These are phyloP conservation scores for Boletellus sp. DNA, from an alignment of 1,284 basidiomycete genomes.

Conservation along the genomic window DNA sequence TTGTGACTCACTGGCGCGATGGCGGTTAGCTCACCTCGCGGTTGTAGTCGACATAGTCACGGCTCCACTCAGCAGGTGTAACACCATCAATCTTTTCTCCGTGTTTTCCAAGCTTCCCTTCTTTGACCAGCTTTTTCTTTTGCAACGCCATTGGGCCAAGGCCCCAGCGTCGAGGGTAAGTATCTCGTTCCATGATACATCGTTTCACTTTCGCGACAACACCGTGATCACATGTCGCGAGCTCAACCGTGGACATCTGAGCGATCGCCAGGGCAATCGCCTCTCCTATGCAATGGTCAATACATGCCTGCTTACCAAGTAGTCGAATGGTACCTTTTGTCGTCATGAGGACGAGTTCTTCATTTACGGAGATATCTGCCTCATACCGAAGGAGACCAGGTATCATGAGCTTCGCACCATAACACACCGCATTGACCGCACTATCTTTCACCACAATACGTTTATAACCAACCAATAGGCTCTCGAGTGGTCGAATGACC, in stretches of 20 bases:
- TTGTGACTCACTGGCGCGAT: slow-evolving; percentile 13
- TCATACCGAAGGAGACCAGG: slow-evolving; percentile 98
- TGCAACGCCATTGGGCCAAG: slow-evolving; percentile 94
- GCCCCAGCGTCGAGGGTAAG: slow-evolving; percentile 97
- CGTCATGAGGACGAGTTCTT: slow-evolving; percentile 99
- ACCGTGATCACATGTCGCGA: slow-evolving; percentile 97
- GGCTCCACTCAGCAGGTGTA: slow-evolving; percentile 89
- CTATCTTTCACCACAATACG: slow-evolving; percentile 99
- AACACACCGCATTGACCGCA: slow-evolving; percentile 98
- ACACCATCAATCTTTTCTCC: slow-evolving; percentile 89
- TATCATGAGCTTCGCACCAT: slow-evolving; percentile 99
- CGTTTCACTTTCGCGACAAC: slow-evolving; percentile 99
- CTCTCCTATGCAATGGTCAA: slow-evolving; percentile 57
- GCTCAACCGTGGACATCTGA: slow-evolving; percentile 99
- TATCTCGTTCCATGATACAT: slow-evolving; percentile 99
- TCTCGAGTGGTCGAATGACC: slow-evolving; percentile 93
- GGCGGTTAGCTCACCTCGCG: slow-evolving; percentile 43
- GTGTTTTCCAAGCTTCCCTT: slow-evolving; percentile 94
- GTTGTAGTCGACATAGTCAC: slow-evolving; percentile 91
- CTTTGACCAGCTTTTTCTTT: slow-evolving; percentile 98
- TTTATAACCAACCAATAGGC: slow-evolving; percentile 93
- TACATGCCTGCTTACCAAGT: neutral
- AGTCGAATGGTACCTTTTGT: slow-evolving; percentile 72
- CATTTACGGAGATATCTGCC: slow-evolving; percentile 90
- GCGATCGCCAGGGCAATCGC: slow-evolving; percentile 96